Percentiles rank a stretch among this genome's conserved stretches.
phyloP scores from a whole-genome alignment of 306 rosid genomes.

The Calophaca sinica region DNA sequence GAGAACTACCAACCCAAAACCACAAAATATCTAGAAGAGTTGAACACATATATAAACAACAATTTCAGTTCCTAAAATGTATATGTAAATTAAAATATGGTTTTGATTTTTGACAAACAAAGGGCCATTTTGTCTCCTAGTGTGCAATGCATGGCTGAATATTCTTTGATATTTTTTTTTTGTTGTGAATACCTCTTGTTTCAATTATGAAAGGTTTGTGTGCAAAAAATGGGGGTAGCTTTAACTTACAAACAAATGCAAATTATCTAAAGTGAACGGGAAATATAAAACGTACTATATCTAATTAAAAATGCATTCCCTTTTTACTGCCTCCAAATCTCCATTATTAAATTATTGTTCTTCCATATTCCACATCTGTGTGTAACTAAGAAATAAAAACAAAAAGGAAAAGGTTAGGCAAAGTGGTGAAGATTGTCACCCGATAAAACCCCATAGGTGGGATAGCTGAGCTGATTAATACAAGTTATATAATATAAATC shows the following conservation, averaged over 20 bases:
- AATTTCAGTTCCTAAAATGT: not conserved
- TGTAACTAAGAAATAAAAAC: too few relatives aligned
- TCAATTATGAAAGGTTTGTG: not conserved
- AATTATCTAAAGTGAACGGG: too few relatives aligned
- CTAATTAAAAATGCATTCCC: too few relatives aligned
- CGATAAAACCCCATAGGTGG: too few relatives aligned
- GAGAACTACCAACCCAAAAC: constrained; percentile 4
- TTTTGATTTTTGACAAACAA: not conserved
- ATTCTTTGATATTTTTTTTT: not conserved
- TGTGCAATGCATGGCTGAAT: constrained; percentile 12
- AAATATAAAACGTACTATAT: not conserved
- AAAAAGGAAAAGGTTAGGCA: too few relatives aligned
- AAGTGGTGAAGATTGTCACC: too few relatives aligned
- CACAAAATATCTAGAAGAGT: constrained; percentile 18
- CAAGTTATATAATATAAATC: too few relatives aligned
- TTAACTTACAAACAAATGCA: too few relatives aligned
- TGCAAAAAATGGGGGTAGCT: constrained; percentile 8
- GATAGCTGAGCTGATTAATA: too few relatives aligned
- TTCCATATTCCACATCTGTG: not conserved
- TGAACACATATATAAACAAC: not conserved
- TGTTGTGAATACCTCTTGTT: not conserved
- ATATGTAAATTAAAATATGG: not conserved
- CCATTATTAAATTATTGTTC: not conserved
- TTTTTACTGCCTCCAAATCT: too few relatives aligned
- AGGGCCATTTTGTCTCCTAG: constrained; percentile 9